phyloP scores from a whole-genome alignment of 208 protist species.

The Leishmania tarentolae region DNA sequence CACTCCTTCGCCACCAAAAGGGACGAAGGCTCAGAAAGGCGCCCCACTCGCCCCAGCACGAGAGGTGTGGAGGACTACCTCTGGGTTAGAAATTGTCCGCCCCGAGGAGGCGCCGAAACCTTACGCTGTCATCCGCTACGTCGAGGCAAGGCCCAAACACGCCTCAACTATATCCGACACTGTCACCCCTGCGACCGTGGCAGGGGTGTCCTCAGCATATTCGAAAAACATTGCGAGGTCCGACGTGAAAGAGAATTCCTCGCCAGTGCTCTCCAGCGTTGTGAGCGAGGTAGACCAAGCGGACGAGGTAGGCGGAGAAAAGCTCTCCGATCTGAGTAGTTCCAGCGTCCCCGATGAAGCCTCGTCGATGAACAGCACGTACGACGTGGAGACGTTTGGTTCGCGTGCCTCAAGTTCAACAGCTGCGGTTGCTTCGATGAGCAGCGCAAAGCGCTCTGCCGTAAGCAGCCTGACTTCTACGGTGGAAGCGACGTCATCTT shows the following conservation, averaged over 20 bases:
- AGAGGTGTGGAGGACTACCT: constrained; percentile 12
- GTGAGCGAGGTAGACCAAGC: not conserved
- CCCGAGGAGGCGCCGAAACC: constrained; percentile 45
- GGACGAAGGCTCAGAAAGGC: not conserved
- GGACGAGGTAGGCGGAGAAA: not conserved
- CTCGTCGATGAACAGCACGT: constrained; percentile 1
- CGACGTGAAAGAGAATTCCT: constrained; percentile 5
- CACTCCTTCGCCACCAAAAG: not conserved
- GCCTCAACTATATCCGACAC: not conserved
- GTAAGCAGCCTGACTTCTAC: not conserved
- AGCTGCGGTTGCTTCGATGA: not conserved
- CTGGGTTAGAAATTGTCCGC: constrained; percentile 35
- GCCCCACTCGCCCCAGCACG: not conserved
- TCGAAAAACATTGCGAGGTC: not conserved
- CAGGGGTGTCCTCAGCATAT: not conserved
- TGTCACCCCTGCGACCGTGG: not conserved
- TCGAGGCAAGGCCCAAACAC: constrained; percentile 20
- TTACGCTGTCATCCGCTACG: constrained; percentile 55
- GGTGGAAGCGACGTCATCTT: not conserved
- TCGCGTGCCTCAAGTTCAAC: not conserved
- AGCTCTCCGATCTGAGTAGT: not conserved
- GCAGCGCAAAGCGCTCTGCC: not conserved
- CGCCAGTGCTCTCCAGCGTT: not conserved
- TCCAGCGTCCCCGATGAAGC: not conserved
- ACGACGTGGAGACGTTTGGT: constrained; percentile 19